phyloP scores from a whole-genome alignment of 139 green algal species.

The Pleodorina starrii region DNA sequence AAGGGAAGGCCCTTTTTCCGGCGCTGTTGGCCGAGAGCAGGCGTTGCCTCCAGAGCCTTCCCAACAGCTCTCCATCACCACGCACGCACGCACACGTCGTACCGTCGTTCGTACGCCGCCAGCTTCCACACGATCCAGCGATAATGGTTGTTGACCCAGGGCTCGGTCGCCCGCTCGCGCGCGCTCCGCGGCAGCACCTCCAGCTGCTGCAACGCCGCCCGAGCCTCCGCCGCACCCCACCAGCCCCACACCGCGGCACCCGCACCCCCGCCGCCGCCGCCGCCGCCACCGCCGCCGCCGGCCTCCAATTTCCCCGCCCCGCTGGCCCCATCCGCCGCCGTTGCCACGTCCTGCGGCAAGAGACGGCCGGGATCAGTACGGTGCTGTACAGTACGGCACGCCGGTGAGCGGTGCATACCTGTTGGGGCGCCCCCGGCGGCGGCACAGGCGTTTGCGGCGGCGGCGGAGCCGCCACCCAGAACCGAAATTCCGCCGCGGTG shows the following conservation, averaged over 20 bases:
- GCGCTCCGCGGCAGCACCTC: neutral
- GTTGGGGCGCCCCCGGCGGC: neutral
- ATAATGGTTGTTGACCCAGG: conserved; percentile 79
- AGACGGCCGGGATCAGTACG: too few relatives aligned
- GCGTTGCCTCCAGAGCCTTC: too few relatives aligned
- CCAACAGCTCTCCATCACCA: neutral
- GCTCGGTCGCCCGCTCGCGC: conserved; percentile 44
- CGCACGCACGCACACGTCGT: neutral
- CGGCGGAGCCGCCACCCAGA: neutral
- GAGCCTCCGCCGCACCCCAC: conserved; percentile 40
- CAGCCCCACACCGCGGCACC: neutral
- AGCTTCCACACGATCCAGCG: conserved; percentile 87
- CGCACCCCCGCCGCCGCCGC: neutral
- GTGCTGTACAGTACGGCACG: too few relatives aligned
- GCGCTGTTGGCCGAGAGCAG: too few relatives aligned
- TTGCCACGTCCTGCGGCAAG: too few relatives aligned
- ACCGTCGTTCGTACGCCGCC: conserved; percentile 64
- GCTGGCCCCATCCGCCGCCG: too few relatives aligned
- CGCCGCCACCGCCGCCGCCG: neutral
- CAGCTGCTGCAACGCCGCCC: conserved; percentile 17
- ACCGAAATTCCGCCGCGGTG: neutral
- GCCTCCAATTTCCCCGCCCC: too few relatives aligned
- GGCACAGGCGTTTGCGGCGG: neutral
- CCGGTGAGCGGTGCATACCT: neutral
- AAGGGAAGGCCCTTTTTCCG: too few relatives aligned